Evolutionary conservation across 495 filamentous ascomycete species (phyloP), one percentile per base, ranked within the genome.

Genomic region (Jackrogersella minutella): DNA sequence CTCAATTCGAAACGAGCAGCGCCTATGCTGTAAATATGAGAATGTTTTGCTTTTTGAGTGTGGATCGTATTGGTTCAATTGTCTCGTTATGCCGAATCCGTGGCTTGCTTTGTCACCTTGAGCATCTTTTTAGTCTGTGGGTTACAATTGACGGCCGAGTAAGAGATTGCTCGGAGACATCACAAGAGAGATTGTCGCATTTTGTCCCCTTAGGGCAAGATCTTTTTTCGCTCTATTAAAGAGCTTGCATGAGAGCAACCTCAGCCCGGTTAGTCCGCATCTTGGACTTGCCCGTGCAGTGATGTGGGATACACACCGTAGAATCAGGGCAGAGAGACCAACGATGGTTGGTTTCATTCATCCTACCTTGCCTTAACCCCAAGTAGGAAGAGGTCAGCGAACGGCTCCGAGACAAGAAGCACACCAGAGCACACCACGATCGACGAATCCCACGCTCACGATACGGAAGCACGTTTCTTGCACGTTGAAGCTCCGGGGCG

Each of bases 391-490:
- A 58, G 44, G 61, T 58, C 55, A 44, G 61, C 46, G 46, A 65
- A 65, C 30, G 36, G 17, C 66, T 69, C 61, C 60, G 66, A 69
- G 56, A 61, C 66, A 64, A n/a, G n/a, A n/a, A n/a, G n/a, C n/a
- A n/a, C n/a, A n/a, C n/a, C n/a, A 56, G 34, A 36, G 19, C 21
- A 60, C 22, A 37, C n/a, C 11, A 41, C 56, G 66, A 69, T 65
- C 51, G 66, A 69, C 66, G 61, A 69, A 69, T 69, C 66, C 66
- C 56, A 62, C 61, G 56, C 52, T 50, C 61, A 47, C 61, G 61
- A 69, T 69, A 69, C n/a, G 66, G 43, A 13, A 64, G 56, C 66
- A 69, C 66, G 66, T 69, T 69, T 69, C 66, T 65, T 62, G 66
- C 66, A 69, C 66, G 66, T 69, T 69, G 66, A 53, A 41, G 37